Percentiles rank a stretch among this genome's conserved stretches.
Conservation (phyloP, 768 basidiomycete genomes). For the Hericium alpestre region DNA sequence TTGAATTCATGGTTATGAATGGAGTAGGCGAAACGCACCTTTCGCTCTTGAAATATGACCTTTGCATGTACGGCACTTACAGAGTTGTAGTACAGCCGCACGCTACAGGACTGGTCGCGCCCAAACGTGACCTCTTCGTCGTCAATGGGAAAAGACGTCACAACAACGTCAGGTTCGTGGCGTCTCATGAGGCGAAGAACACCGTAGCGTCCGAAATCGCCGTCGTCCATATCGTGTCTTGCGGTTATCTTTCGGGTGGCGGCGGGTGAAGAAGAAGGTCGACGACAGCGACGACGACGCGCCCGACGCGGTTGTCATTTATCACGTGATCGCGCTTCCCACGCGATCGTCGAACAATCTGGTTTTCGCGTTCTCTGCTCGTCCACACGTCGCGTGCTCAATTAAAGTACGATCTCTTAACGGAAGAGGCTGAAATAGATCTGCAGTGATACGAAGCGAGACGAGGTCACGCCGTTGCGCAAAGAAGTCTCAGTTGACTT, state of each 20-base stretch:
- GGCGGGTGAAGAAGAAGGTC: not conserved
- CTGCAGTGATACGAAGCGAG: not conserved
- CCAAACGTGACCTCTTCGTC: slow-evolving; percentile 59
- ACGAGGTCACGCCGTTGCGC: not conserved
- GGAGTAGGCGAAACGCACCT: slow-evolving; percentile 29
- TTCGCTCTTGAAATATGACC: slow-evolving; percentile 54
- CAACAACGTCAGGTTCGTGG: slow-evolving; percentile 30
- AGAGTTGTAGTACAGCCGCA: slow-evolving; percentile 58
- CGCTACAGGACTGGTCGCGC: slow-evolving; percentile 49
- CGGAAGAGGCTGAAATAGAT: not conserved
- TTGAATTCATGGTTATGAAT: not conserved
- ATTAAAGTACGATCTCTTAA: too few relatives aligned
- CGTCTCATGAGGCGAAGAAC: slow-evolving; percentile 55
- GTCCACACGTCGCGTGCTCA: too few relatives aligned
- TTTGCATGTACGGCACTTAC: slow-evolving; percentile 58
- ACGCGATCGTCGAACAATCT: too few relatives aligned
- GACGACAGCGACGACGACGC: not conserved
- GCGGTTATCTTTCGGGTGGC: not conserved
- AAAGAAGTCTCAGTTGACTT: too few relatives aligned
- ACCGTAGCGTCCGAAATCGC: slow-evolving; percentile 55
- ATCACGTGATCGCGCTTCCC: slow-evolving; percentile 9
- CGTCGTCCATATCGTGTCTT: slow-evolving; percentile 20
- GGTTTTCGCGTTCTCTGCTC: too few relatives aligned
- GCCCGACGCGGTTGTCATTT: slow-evolving; percentile 5
- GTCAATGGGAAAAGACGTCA: slow-evolving; percentile 68